Conservation (phyloP, 2,329 filamentous ascomycete genomes). For the Diaporthe sp. region DNA sequence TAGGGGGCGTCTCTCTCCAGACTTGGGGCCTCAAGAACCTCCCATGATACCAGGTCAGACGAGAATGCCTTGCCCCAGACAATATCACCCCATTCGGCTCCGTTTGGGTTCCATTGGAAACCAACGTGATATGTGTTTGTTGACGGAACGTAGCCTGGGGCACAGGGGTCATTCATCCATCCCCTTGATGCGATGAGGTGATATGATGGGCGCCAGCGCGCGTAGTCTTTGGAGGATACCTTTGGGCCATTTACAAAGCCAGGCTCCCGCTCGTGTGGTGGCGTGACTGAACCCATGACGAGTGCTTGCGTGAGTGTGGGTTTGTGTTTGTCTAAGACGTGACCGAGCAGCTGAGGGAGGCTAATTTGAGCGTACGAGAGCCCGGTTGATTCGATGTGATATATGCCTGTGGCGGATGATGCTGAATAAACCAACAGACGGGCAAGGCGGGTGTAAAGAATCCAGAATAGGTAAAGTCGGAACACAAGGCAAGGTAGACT, state of each 20-base stretch:
- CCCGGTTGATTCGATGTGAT: background rate
- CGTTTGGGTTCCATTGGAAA: constrained; percentile 60
- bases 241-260: background rate
- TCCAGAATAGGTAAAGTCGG: constrained; percentile 24
- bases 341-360: background rate
- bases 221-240: constrained; percentile 16
- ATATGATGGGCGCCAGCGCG: constrained; percentile 32
- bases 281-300: constrained; percentile 20
- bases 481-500: background rate
- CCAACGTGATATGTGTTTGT: constrained; percentile 61
- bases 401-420: background rate
- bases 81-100: constrained; percentile 51
- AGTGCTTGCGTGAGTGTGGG: background rate
- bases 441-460: background rate
- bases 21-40: constrained; percentile 9
- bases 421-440: background rate
- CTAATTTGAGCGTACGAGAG: background rate
- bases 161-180: constrained; percentile 58
- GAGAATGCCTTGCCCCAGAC: constrained; percentile 62
- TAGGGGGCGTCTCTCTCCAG: constrained; percentile 52
- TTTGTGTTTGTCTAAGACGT: background rate
- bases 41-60: constrained; percentile 40
- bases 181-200: constrained; percentile 41
- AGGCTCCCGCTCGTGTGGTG: constrained; percentile 1
- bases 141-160: constrained; percentile 57